Base-by-base conservation (phyloP, 2,329 filamentous ascomycete genomes). In the Arachnomyces sp. region DNA sequence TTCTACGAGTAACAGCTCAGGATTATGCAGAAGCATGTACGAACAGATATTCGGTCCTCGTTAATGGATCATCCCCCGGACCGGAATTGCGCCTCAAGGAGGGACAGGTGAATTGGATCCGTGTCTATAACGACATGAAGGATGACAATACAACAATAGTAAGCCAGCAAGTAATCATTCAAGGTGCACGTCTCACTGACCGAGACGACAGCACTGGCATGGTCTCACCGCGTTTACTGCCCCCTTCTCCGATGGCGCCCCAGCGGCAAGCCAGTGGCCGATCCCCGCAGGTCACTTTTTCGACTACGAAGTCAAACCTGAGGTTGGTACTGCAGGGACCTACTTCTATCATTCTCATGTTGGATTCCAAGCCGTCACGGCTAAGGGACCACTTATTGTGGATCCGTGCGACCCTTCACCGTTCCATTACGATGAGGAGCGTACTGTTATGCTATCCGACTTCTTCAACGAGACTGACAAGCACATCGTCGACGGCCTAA, bases 301-400 rank as follows among this genome's bases (percentile, higher is more conserved):
- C 55, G 80, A 84, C 60, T 84, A 84, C 52, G 78, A 84, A 51
- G 60, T 84, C 3, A 67, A 67, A 12, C 71, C 76, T 0, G 57
- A 72, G 3, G 32, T 54, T 1, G 72, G 70, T 4, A 71, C 77
- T 39, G 72, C 75, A 0, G 80, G 80, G 3, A 77, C 78, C 0
- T 84, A 82, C 52, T 82, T 80, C 53, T 84, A 83, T 51, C 80
- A 84, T 52, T 82, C 78, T 0, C 80, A 84, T 45, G 67, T 83
- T 12, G 78, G 71, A 0, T 75, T 82, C 43, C 78, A 84, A 52
- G 73, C 75, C 0, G 59, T 75, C 28, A 75, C 77, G 11, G 75
- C 75, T 0, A 57, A 69, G 5, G 80, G 80, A 0, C 61, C 73
- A 0, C 51, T 84, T 28, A 74, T 81, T 34, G 70, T 84, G n/a